Evolutionary conservation across 345 rosid genomes (phyloP).

Genomic region (Hibiscus trionum): DNA sequence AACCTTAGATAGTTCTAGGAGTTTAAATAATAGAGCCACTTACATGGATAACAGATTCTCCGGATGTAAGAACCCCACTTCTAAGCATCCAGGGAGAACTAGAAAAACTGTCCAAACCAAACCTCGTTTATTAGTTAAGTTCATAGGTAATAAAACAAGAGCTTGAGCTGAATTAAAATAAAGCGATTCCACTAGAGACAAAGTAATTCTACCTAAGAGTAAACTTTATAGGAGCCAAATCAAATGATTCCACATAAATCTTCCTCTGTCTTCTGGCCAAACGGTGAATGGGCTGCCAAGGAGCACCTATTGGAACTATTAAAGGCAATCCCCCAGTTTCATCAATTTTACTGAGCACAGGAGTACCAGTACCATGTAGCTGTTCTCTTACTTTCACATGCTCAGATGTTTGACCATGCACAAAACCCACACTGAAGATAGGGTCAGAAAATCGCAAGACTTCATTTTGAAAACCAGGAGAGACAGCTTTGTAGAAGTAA

Average conservation of each 20-base stretch:
- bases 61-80: constrained; percentile 60
- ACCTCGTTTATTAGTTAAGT: constrained; percentile 21
- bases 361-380: constrained; percentile 27
- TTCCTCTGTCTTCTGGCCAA: constrained; percentile 79
- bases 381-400: constrained; percentile 26
- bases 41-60: constrained; percentile 87
- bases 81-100: constrained; percentile 90
- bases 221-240: constrained; percentile 67
- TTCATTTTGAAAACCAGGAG: constrained; percentile 51
- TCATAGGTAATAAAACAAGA: background rate
- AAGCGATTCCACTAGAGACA: background rate
- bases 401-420: constrained; percentile 18
- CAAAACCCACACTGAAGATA: constrained; percentile 29
- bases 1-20: background rate
- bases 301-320: constrained; percentile 89
- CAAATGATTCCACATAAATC: constrained; percentile 74
- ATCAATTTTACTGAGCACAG: constrained; percentile 29
- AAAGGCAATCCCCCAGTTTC: constrained; percentile 39
- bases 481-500: constrained; percentile 53
- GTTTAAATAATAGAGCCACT: constrained; percentile 25
- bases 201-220: constrained; percentile 49
- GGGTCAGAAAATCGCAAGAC: constrained; percentile 53
- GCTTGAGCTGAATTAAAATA: background rate
- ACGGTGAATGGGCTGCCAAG: constrained; percentile 80
- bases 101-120: constrained; percentile 61